Conservation (phyloP, 2,329 filamentous ascomycete genomes). For the Aspergillus sp. region DNA sequence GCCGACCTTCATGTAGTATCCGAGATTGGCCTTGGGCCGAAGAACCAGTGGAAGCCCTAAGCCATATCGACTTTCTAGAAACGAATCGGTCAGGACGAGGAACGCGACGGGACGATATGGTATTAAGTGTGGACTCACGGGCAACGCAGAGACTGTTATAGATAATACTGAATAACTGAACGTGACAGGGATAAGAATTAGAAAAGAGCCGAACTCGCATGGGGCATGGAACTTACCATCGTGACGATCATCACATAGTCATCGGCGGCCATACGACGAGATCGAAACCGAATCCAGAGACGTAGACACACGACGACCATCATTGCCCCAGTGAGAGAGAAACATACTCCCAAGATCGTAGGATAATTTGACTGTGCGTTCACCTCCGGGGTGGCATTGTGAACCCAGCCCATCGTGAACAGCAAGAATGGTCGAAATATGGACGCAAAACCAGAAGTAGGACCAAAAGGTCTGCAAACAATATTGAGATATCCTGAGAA, state of each 20-base stretch:
- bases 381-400: conserved; percentile 50
- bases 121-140: conserved; percentile 37
- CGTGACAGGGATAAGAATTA: background rate
- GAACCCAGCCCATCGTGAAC: conserved; percentile 51
- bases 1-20: conserved; percentile 43
- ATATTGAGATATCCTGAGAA: background rate
- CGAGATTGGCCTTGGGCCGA: conserved; percentile 46
- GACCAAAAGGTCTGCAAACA: background rate
- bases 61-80: conserved; percentile 54
- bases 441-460: background rate
- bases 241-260: conserved; percentile 45
- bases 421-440: background rate
- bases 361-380: conserved; percentile 50
- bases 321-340: conserved; percentile 48
- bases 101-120: background rate
- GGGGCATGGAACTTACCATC: conserved; percentile 26
- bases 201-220: background rate
- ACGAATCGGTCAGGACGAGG: conserved; percentile 1
- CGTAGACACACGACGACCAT: conserved; percentile 43
- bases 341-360: conserved; percentile 51
- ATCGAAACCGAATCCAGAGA: conserved; percentile 44
- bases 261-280: conserved; percentile 48
- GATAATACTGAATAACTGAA: conserved; percentile 45
- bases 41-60: conserved; percentile 49
- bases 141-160: conserved; percentile 54